Conservation (phyloP, 2,329 filamentous ascomycete species). For the Ophiostoma tasmaniense region DNA sequence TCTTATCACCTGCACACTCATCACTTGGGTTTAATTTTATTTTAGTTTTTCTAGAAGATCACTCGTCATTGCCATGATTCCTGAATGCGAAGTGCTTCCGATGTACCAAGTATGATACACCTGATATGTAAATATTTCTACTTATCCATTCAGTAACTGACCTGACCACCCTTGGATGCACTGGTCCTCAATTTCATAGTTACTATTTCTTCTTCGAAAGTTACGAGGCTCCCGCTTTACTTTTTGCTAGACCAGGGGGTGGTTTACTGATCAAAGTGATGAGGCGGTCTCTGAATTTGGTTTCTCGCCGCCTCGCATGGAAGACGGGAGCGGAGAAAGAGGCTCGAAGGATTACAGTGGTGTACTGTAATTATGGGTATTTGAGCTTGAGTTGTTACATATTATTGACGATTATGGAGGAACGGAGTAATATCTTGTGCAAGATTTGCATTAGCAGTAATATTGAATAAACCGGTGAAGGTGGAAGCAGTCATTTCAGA, state of each 20-base stretch:
- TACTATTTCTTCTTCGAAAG: background rate
- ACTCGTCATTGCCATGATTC: background rate
- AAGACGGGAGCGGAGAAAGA: background rate
- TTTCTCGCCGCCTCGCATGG: background rate
- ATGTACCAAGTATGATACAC: background rate
- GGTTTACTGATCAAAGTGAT: background rate
- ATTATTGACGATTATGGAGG: background rate
- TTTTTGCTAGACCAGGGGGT: background rate
- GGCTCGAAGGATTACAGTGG: background rate
- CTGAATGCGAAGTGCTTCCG: background rate
- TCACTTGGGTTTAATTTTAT: background rate
- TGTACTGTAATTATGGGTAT: background rate
- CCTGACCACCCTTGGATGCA: background rate
- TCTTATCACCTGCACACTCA: background rate
- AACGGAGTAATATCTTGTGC: background rate
- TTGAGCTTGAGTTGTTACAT: background rate
- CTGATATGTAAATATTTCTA: background rate
- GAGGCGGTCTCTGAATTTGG: background rate
- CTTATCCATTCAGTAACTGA: background rate
- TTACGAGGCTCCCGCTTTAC: conserved; percentile 7
- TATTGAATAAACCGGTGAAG: background rate
- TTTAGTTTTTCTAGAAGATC: background rate
- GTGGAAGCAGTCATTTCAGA: background rate
- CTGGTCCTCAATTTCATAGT: background rate
- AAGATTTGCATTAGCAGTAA: background rate